Conservation (phyloP, 441 rosid species). For the Geranium incanum region DNA sequence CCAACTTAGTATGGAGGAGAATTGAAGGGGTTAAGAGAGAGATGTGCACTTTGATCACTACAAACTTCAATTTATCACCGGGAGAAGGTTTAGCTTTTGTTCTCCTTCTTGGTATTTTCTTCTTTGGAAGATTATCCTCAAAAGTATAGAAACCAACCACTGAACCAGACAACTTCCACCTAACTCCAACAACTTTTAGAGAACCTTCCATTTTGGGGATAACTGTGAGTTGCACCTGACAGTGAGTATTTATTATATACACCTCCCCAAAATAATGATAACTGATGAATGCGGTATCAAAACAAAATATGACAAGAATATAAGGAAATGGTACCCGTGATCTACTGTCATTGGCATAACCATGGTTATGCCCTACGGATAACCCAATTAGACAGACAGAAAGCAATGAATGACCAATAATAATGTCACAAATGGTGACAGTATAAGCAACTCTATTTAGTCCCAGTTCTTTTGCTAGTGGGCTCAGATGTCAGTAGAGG, state of each 20-base stretch:
- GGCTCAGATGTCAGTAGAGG: constrained; percentile 2
- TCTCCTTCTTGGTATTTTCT: constrained; percentile 45
- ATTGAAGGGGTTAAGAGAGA: constrained; percentile 17
- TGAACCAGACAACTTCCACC: constrained; percentile 88
- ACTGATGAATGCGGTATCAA: constrained; percentile 3
- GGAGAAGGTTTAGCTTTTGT: constrained; percentile 49
- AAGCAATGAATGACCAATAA: constrained; percentile 1
- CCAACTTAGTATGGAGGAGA: constrained; percentile 19
- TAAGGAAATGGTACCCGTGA: constrained; percentile 5
- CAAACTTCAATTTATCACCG: constrained; percentile 52
- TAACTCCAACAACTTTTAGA: constrained; percentile 79
- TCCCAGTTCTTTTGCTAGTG: constrained; percentile 5
- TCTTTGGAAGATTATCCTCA: constrained; percentile 41
- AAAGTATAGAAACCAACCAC: constrained; percentile 67
- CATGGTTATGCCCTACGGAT: neutral
- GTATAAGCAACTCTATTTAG: neutral
- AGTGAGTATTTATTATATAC: constrained; percentile 11
- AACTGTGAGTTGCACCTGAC: constrained; percentile 79
- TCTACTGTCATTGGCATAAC: constrained; percentile 11
- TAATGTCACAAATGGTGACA: neutral
- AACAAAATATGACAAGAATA: neutral
- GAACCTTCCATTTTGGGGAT: constrained; percentile 80
- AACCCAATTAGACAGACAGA: constrained; percentile 3
- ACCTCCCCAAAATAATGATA: constrained; percentile 11
- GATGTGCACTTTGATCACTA: constrained; percentile 66